Evolutionary conservation across 768 basidiomycete genomes (phyloP).

Genomic region (Podaxis sp.): DNA sequence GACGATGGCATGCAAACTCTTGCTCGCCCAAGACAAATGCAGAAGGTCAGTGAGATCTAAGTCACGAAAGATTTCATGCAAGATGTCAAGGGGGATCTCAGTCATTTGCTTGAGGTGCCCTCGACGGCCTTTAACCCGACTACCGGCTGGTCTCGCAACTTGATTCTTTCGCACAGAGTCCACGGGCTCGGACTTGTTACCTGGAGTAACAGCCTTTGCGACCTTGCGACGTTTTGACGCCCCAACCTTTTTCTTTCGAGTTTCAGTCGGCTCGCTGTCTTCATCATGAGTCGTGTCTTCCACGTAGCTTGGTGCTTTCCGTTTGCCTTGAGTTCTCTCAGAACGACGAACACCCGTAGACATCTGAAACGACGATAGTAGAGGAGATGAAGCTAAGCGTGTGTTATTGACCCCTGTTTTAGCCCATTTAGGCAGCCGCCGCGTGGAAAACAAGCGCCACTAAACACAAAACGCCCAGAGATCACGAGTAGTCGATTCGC

Average conservation of each 20-base stretch:
- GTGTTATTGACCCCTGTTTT: no score
- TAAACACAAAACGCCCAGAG: no score
- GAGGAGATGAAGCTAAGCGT: no score
- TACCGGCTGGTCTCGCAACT: background rate
- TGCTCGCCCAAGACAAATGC: slow-evolving; percentile 35
- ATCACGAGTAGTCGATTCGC: no score
- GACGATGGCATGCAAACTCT: slow-evolving; percentile 34
- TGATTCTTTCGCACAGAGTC: background rate
- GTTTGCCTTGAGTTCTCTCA: background rate
- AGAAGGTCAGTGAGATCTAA: slow-evolving; percentile 41
- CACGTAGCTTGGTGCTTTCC: background rate
- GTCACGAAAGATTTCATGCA: slow-evolving; percentile 37
- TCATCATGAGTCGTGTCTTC: no score
- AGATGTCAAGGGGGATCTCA: slow-evolving; percentile 34
- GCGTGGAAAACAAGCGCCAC: no score
- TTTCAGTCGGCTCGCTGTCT: background rate
- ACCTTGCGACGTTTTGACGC: background rate
- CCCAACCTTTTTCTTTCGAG: background rate
- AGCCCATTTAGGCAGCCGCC: no score
- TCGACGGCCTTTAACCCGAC: slow-evolving; percentile 18
- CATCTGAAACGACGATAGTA: no score
- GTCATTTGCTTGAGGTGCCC: slow-evolving; percentile 28
- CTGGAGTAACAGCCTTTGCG: background rate
- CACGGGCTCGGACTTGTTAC: background rate
- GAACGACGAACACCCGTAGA: background rate